Evolutionary conservation across 139 green algal genomes (phyloP), one percentile per base, ranked within the genome.

Genomic region (Prasinococcaceae sp.): DNA sequence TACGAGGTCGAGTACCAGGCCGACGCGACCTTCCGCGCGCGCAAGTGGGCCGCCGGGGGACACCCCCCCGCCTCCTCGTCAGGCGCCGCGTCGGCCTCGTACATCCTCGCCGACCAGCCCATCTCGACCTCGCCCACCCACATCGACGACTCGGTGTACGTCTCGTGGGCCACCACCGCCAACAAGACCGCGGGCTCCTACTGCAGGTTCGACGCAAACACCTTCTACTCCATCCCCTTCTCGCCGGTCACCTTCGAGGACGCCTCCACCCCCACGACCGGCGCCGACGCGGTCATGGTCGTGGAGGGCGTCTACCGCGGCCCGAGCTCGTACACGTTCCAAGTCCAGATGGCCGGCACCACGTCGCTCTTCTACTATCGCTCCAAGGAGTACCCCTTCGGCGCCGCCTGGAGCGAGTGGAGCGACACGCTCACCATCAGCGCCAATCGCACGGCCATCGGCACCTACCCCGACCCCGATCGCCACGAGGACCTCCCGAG

Each of bases 121-220:
- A 8, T 47, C 9, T 24, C n/a, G 9, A 47, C 40, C n/a, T 17
- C 10, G n/a, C n/a, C 40, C 10, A 9, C 10, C 9, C n/a, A 25
- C 9, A 9, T 47, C 40, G 40, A 47, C 40, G 8, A 14, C 40
- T 9, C 9, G n/a, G 40, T 47, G 40, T 47, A 28, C 40, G 19
- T 47, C 40, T 14, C 6, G 40, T 47, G 40, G 40, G 40, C 40
- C 6, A 28, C 40, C 40, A 47, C 40, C 40, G 19, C 40, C 40
- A 14, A 14, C 40, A 47, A 47, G 40, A 20, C 40, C 9, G 40
- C 40, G 19, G 40, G 40, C 19, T 9, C 10, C 19, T 14, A 25
- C 6, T 47, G 40, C 9, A 47, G n/a, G 12, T 47, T 47, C 40
- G 19, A 12, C 12, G 40, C 40, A 20, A 24, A 47, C 40, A 47